A percentile compares a stretch with the other conserved stretches of the same genome.
These are phyloP conservation scores for Diospyros lotus DNA, from an alignment of 148 eudicot genomes.

Conservation along the genomic window DNA sequence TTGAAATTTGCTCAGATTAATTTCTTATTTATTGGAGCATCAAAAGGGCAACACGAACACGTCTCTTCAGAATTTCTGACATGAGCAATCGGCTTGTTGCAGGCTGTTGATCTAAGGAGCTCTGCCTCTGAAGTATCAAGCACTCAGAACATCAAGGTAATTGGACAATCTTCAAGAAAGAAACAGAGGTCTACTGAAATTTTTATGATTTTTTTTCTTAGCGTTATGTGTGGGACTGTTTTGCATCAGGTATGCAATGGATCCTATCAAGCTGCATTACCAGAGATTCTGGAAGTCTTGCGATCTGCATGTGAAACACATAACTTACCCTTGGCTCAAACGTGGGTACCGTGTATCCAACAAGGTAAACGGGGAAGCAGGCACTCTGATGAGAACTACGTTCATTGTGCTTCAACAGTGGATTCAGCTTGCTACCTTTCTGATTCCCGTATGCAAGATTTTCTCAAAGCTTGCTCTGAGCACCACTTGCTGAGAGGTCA, in stretches of 20 bases:
- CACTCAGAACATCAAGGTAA: slow-evolving; percentile 56
- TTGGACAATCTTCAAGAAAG: background rate
- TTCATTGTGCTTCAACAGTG: slow-evolving; percentile 56
- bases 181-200: background rate
- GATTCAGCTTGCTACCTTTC: slow-evolving; percentile 69
- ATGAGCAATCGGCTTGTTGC: slow-evolving; percentile 16
- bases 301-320: slow-evolving; percentile 62
- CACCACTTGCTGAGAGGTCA: slow-evolving; percentile 79
- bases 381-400: slow-evolving; percentile 64
- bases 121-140: slow-evolving; percentile 55
- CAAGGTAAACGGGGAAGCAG: slow-evolving; percentile 77
- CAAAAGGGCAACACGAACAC: background rate
- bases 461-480: slow-evolving; percentile 86
- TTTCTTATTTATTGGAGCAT: no score
- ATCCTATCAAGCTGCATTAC: slow-evolving; percentile 62
- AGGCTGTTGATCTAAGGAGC: slow-evolving; percentile 88
- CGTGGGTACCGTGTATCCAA: slow-evolving; percentile 77
- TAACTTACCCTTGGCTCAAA: slow-evolving; percentile 74
- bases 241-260: slow-evolving; percentile 35
- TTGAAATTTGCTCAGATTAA: no score
- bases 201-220: background rate
- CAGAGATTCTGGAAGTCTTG: slow-evolving; percentile 69
- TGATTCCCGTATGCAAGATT: slow-evolving; percentile 44
- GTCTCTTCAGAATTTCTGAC: slow-evolving; percentile 3
- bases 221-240: background rate